A percentile compares a stretch with the other conserved stretches of the same genome.
phyloP scores from a whole-genome alignment of 768 basidiomycete genomes.

The Collybiopsis confluens region DNA sequence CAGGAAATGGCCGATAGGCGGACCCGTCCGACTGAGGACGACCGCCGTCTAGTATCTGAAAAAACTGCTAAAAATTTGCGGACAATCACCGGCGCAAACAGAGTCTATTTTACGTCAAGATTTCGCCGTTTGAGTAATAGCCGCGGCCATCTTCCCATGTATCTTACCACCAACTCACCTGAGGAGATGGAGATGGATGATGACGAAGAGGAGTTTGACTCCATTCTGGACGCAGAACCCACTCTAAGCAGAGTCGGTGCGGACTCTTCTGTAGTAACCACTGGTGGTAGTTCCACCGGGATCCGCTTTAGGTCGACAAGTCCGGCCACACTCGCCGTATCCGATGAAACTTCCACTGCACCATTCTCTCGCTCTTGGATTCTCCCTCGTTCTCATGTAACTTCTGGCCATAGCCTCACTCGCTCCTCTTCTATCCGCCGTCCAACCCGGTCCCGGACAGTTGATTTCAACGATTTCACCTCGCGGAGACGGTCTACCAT shows the following conservation, averaged over 20 bases:
- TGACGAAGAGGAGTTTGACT: conserved; percentile 61
- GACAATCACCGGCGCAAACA: conserved; percentile 46
- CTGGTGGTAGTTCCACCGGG: neutral
- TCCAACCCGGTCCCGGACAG: conserved; percentile 44
- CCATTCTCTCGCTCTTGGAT: neutral
- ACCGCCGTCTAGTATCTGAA: conserved; percentile 63
- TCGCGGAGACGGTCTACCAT: conserved; percentile 54
- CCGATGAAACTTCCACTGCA: neutral
- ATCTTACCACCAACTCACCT: conserved; percentile 46
- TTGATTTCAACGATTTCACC: conserved; percentile 74
- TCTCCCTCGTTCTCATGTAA: conserved; percentile 12
- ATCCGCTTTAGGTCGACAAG: neutral
- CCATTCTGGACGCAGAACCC: conserved; percentile 34
- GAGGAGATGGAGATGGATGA: conserved; percentile 57
- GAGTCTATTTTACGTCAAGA: conserved; percentile 40
- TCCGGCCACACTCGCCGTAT: neutral
- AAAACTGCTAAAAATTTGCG: conserved; percentile 62
- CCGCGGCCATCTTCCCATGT: conserved; percentile 41
- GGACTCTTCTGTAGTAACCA: conserved; percentile 44
- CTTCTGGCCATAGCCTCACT: conserved; percentile 29
- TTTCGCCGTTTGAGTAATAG: neutral
- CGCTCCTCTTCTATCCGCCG: conserved; percentile 65
- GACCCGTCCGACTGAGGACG: conserved; percentile 44
- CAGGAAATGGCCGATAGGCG: conserved; percentile 79
- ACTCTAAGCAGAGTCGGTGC: conserved; percentile 26